Conservation (phyloP, 2,329 filamentous ascomycete genomes). For the Beauveria australis region DNA sequence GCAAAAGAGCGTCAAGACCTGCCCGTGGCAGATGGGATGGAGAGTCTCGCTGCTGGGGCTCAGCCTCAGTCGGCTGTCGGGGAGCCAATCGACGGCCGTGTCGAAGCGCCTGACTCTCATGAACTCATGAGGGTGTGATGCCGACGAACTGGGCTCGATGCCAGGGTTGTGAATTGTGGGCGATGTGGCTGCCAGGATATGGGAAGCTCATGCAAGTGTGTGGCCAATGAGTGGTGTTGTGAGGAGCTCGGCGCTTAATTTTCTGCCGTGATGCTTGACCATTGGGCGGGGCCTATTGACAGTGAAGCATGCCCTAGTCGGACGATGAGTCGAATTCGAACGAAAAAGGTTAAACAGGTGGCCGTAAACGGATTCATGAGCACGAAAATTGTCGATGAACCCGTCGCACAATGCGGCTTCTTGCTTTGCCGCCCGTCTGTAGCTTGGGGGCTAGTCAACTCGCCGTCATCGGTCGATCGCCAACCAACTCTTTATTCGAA, state of each 20-base stretch:
- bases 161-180: background rate
- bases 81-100: constrained; percentile 1
- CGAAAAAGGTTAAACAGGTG: background rate
- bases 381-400: constrained; percentile 1
- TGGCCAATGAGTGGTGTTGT: constrained; percentile 7
- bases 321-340: background rate
- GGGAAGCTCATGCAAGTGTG: background rate
- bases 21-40: background rate
- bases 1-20: background rate
- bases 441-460: background rate
- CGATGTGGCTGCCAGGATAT: constrained; percentile 4
- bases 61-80: background rate
- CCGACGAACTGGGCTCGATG: constrained; percentile 2
- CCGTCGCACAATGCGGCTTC: background rate
- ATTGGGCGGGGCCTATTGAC: constrained; percentile 1
- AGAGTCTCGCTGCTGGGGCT: background rate
- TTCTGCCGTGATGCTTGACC: background rate
- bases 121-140: constrained; percentile 2
- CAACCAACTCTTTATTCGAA: too few species aligned
- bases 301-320: background rate
- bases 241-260: constrained; percentile 10
- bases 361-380: background rate
- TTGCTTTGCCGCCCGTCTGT: background rate
- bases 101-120: constrained; percentile 3
- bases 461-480: too few species aligned